These are phyloP conservation scores for Fusarium guadeloupense DNA, from an alignment of 2,329 filamentous ascomycete genomes.

Conservation along the genomic window DNA sequence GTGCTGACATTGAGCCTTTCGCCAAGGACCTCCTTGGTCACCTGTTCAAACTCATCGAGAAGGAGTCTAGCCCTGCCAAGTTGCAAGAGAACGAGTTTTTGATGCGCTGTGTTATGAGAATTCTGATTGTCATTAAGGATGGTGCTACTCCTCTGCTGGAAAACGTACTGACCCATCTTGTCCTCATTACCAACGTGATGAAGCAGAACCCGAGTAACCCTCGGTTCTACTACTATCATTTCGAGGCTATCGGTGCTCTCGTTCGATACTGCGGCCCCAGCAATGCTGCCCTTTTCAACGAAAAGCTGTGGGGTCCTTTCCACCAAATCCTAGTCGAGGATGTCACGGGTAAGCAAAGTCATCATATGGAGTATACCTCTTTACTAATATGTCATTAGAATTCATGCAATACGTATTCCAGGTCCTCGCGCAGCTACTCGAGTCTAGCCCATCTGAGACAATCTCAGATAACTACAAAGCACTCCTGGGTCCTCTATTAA, in stretches of 20 bases:
- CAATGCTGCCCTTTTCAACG: conserved; percentile 78
- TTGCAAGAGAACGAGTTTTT: conserved; percentile 98
- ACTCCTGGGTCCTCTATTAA: conserved; percentile 80
- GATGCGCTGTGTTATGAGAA: conserved; percentile 98
- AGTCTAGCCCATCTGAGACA: conserved; percentile 81
- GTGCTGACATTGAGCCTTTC: conserved; percentile 79
- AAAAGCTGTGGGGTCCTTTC: conserved; percentile 84
- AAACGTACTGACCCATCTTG: conserved; percentile 81
- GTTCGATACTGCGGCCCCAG: conserved; percentile 73
- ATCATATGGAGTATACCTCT: neutral
- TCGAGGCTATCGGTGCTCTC: conserved; percentile 91
- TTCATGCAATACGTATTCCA: conserved; percentile 98
- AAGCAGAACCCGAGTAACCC: conserved; percentile 96
- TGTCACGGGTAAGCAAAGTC: conserved; percentile 70
- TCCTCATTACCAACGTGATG: conserved; percentile 91
- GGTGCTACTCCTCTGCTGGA: conserved; percentile 78
- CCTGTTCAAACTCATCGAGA: conserved; percentile 90
- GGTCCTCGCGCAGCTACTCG: conserved; percentile 88
- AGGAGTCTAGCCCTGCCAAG: conserved; percentile 85
- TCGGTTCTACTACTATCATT: conserved; percentile 98
- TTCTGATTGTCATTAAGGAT: conserved; percentile 92
- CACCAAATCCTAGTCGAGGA: conserved; percentile 81
- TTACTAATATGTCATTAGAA: conserved; percentile 63
- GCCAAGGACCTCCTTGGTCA: conserved; percentile 89
- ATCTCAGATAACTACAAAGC: conserved; percentile 83